These are phyloP conservation scores for Euclidium syriacum DNA, from an alignment of 345 rosid genomes.

Conservation along the genomic window DNA sequence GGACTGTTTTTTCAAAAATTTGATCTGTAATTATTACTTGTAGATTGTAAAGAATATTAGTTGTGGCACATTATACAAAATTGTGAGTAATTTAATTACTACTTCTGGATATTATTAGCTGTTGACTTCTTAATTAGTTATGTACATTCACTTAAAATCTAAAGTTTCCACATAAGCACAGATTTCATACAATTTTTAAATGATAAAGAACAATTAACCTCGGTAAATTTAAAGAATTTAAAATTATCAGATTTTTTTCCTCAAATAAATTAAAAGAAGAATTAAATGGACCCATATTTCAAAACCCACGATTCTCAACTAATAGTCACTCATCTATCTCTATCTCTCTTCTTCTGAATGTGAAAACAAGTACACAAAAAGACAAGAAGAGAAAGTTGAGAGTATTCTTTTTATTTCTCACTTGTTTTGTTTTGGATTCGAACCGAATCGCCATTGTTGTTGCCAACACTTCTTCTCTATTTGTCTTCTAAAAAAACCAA, in stretches of 20 bases:
- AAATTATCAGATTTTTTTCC: too few relatives aligned
- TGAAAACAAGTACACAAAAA: conserved; percentile 23
- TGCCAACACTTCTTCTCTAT: conserved; percentile 6
- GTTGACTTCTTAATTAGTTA: conserved; percentile 2
- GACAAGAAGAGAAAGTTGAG: conserved; percentile 27
- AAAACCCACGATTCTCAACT: conserved; percentile 28
- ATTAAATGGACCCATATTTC: conserved; percentile 8
- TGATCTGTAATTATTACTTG: not conserved
- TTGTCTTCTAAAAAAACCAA: not conserved
- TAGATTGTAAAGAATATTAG: conserved; percentile 12
- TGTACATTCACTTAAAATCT: not conserved
- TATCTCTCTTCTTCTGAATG: conserved; percentile 10
- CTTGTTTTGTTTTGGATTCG: conserved; percentile 25
- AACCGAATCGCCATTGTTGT: conserved; percentile 24
- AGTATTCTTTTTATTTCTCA: conserved; percentile 25
- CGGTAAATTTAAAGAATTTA: not conserved
- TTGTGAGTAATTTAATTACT: not conserved
- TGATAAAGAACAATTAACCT: not conserved
- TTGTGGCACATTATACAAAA: not conserved
- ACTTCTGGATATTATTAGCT: not conserved
- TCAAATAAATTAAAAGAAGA: not conserved
- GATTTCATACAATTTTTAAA: not conserved
- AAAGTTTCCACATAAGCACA: conserved; percentile 4
- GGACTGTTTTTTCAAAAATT: not conserved
- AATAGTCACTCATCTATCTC: conserved; percentile 2